These are phyloP conservation scores for Cercospora sp. DNA, from an alignment of 2,329 filamentous ascomycete genomes.

Conservation along the genomic window DNA sequence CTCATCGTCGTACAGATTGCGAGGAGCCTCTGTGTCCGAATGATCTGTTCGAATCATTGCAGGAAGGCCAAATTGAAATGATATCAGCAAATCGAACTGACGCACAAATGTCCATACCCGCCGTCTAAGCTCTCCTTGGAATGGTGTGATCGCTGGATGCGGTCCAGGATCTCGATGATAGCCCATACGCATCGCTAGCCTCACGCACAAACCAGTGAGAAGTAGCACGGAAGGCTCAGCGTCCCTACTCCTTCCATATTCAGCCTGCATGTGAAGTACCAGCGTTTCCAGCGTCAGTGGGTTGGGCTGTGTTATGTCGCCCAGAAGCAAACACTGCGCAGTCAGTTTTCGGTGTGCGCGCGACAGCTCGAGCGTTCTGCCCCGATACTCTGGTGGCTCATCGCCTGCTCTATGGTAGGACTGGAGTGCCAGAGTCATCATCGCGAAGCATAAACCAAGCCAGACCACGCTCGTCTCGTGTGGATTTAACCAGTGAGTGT, in stretches of 20 bases:
- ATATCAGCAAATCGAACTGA: slow-evolving; percentile 74
- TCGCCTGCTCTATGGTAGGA: slow-evolving; percentile 79
- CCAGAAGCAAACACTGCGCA: slow-evolving; percentile 73
- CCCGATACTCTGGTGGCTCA: slow-evolving; percentile 75
- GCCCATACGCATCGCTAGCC: slow-evolving; percentile 70
- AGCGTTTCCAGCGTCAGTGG: slow-evolving; percentile 78
- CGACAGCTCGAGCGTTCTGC: slow-evolving; percentile 56
- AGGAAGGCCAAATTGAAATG: slow-evolving; percentile 65
- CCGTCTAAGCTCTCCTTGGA: slow-evolving; percentile 70
- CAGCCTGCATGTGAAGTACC: slow-evolving; percentile 72
- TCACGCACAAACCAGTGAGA: slow-evolving; percentile 60
- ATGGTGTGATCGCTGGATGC: slow-evolving; percentile 70
- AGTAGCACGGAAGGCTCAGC: slow-evolving; percentile 68
- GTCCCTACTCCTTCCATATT: slow-evolving; percentile 72
- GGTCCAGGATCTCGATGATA: slow-evolving; percentile 77
- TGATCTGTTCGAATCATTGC: slow-evolving; percentile 72
- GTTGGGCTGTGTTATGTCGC: slow-evolving; percentile 74
- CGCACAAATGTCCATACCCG: slow-evolving; percentile 68
- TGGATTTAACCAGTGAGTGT: slow-evolving; percentile 70
- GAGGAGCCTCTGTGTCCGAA: slow-evolving; percentile 72
- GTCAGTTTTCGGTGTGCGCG: slow-evolving; percentile 66
- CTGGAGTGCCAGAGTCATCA: slow-evolving; percentile 74
- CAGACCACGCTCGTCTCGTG: slow-evolving; percentile 73
- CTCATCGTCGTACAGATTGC: slow-evolving; percentile 80
- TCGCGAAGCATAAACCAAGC: slow-evolving; percentile 73